Evolutionary conservation across 1,139 yeast genomes (phyloP), one percentile per base, ranked within the genome.

Genomic region (Meyerozyma elateridarum): DNA sequence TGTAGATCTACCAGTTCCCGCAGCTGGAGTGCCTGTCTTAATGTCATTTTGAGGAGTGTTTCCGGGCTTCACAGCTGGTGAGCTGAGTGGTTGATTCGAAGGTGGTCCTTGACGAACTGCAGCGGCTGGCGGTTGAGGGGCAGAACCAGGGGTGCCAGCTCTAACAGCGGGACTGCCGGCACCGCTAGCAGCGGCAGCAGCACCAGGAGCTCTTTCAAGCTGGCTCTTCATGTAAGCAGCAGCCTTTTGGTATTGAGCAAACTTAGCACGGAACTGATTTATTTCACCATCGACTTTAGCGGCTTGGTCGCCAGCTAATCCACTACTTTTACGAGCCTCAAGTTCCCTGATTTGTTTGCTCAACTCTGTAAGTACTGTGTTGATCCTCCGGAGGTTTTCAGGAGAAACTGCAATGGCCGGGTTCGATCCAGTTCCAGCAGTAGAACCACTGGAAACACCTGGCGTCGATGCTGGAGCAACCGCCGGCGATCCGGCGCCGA

Each of bases 161-260:
- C 22, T 28, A 28, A 9, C 24, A 30, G 31, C 39, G n/a, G 27
- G 18, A 24, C 29, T 35, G 38, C 17, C 36, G 35, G 28, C 30
- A 28, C 36, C 36, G 11, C 12, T 26, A n/a, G 37, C 22, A 7
- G 32, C 32, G 13, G 35, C 29, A 13, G 35, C 30, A 4, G 51
- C 46, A 1, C 52, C 39, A 39, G 26, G 13, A 15, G 18, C 27
- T 14, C 27, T 24, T 3, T 24, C 49, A 34, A 67, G 51, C 41
- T 60, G 64, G 29, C 59, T 54, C 36, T 59, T 56, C 64, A 67
- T 64, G 40, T 59, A 60, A 22, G 56, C 48, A 2, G 69, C 70
- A 34, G 59, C 61, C 35, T 60, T 56, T 34, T 64, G 69, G 41
- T 54, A 64, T 36, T 59, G 62, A 9, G 57, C 51, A 38, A 57